Base-by-base conservation (phyloP, 2,329 filamentous ascomycete species). In the Pseudogymnoascus sp. region DNA sequence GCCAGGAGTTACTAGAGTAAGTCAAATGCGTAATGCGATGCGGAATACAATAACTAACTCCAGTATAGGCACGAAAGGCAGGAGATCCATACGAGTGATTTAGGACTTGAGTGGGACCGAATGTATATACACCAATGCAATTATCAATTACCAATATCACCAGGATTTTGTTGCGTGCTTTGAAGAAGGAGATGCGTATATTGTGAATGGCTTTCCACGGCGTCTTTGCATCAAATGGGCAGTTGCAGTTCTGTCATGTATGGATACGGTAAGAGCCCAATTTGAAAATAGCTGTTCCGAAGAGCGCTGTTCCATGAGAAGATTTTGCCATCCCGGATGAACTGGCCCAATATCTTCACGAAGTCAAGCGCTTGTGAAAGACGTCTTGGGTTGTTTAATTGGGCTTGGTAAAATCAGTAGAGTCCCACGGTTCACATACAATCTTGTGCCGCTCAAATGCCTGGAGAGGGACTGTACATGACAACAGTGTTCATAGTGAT, bases 1-100 rank as follows among this genome's bases (percentile, higher is more conserved):
- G 8, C 75, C 84, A 28, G 83, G 84, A 71, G 87, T 87, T 64
- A 66, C 86, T 62, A 80, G 83, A 77, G 90, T 91, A 79, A 77
- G 88, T 81, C 64, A 43, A 31, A 19, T 61, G 31, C 34, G 25
- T 8, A 37, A 19, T 21, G 65, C 65, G 65, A 64, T 72, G 62
- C 72, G 63, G 2, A 39, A 39, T 21, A 39, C 51, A 25, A 31
- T 16, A 63, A 60, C 66, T 73, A 63, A 73, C 63, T 61, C 13
- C 7, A 23, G 13, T 51, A 62, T 67, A 79, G 85, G 84, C 85
- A 70, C 81, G 84, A 73, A 79, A 78, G 51, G 28, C 62, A 19
- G 64, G 64, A 36, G 64, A 65, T 25, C 45, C 61, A 62, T 51
- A 51, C 11, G 11, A 62, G 41, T 62, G 51, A 65, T 63, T 39